These are phyloP conservation scores for Gamsiella multidivaricata DNA, from an alignment of 192 early-diverging fungal species.

Conservation along the genomic window DNA sequence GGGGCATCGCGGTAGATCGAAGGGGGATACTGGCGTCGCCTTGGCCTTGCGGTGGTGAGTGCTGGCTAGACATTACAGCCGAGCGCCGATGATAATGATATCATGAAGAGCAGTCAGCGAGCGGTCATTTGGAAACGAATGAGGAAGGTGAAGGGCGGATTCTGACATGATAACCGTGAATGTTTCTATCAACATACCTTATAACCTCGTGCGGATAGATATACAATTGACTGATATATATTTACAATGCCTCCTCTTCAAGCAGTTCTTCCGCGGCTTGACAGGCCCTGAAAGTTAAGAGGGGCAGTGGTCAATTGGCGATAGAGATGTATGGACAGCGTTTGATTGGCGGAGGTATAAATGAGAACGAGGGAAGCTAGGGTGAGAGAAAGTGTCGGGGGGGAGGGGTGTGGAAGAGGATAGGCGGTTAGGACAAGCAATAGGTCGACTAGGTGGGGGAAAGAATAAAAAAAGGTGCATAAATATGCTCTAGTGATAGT, in stretches of 20 bases:
- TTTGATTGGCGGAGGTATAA: no score
- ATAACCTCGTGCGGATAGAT: no score
- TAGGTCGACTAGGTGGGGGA: not conserved
- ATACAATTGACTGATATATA: no score
- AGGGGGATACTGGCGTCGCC: not conserved
- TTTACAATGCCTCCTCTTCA: no score
- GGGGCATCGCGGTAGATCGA: conserved; percentile 22
- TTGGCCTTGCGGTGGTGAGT: not conserved
- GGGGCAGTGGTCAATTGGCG: no score
- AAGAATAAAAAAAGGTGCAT: not conserved
- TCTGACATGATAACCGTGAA: not conserved
- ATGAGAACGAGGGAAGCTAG: not conserved
- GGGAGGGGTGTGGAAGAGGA: not conserved
- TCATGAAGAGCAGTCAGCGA: conserved; percentile 14
- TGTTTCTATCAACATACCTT: no score
- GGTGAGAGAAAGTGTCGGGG: not conserved
- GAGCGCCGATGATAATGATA: not conserved
- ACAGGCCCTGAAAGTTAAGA: no score
- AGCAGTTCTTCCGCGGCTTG: no score
- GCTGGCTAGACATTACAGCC: conserved; percentile 10
- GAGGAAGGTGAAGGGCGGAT: not conserved
- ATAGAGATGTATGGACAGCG: no score
- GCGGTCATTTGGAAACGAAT: not conserved
- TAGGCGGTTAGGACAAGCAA: not conserved
- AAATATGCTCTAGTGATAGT: no score